These are phyloP conservation scores for Aristolochia contorta DNA, from an alignment of 164 flowering plant species.

Conservation along the genomic window DNA sequence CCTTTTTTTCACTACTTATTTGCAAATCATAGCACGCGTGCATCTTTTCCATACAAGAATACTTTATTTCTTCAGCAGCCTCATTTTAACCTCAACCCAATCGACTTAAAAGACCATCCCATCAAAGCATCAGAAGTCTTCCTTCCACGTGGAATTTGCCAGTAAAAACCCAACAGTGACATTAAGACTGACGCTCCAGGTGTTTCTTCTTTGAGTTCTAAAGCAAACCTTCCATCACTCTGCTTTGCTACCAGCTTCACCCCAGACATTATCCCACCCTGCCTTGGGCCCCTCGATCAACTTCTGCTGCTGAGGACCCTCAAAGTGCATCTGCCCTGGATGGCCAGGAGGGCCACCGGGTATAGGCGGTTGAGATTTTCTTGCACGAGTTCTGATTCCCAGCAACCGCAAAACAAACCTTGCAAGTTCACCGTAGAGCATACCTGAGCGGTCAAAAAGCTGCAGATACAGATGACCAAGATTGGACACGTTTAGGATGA, in stretches of 20 bases:
- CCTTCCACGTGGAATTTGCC: no score
- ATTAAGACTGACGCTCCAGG: no score
- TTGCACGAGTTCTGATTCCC: conserved; percentile 61
- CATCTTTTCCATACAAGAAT: no score
- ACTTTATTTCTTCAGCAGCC: no score
- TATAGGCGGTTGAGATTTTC: conserved; percentile 35
- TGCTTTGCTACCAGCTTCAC: conserved; percentile 5
- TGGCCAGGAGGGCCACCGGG: conserved; percentile 37
- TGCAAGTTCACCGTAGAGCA: conserved; percentile 88
- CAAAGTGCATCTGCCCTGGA: conserved; percentile 31
- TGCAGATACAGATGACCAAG: conserved; percentile 19
- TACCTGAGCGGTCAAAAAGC: conserved; percentile 83
- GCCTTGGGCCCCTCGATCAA: conserved; percentile 36
- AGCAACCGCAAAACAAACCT: conserved; percentile 80
- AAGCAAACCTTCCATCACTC: no score
- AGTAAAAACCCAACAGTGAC: no score
- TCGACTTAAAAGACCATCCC: no score
- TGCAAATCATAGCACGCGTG: no score
- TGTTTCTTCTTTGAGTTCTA: no score
- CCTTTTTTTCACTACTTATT: no score
- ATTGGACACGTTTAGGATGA: background rate
- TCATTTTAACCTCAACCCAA: no score
- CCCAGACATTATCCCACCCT: conserved; percentile 75
- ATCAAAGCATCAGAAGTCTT: no score
- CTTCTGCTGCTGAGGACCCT: conserved; percentile 20